A percentile compares a stretch with the other conserved stretches of the same genome.
These are phyloP conservation scores for Luffa aegyptiaca DNA, from an alignment of 306 rosid genomes.

Conservation along the genomic window DNA sequence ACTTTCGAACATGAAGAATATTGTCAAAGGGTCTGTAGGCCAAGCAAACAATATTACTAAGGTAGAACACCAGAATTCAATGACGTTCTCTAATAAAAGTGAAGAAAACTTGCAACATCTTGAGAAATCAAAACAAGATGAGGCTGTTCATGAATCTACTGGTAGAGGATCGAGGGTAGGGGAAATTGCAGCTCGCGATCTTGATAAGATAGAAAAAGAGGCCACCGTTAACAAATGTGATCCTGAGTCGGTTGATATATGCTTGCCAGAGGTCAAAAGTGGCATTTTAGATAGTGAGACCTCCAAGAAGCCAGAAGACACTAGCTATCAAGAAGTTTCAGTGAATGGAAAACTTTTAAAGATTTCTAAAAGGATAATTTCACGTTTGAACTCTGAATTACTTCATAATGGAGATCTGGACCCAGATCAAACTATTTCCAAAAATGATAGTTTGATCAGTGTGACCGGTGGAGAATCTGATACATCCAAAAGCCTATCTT, in stretches of 20 bases:
- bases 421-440: constrained; percentile 15
- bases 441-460: constrained; percentile 13
- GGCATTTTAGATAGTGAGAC: constrained; percentile 13
- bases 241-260: constrained; percentile 6
- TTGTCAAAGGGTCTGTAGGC: constrained; percentile 7
- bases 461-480: constrained; percentile 14
- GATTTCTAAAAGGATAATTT: constrained; percentile 17
- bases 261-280: constrained; percentile 20
- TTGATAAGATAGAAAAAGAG: constrained; percentile 14
- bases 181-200: constrained; percentile 10
- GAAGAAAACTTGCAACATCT: not conserved
- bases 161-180: constrained; percentile 19
- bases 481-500: constrained; percentile 8
- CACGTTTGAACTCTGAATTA: constrained; percentile 19
- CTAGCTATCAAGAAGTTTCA: constrained; percentile 19
- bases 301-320: constrained; percentile 18
- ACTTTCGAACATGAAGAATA: constrained; percentile 12
- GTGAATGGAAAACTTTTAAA: constrained; percentile 17
- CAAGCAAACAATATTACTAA: not conserved
- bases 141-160: constrained; percentile 4
- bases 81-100: not conserved
- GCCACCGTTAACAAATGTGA: not conserved
- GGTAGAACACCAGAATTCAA: not conserved
- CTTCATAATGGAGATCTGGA: constrained; percentile 15
- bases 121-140: constrained; percentile 1